Evolutionary conservation across 352 stramenopile genomes (phyloP).

Genomic region (Peronospora farinosa): DNA sequence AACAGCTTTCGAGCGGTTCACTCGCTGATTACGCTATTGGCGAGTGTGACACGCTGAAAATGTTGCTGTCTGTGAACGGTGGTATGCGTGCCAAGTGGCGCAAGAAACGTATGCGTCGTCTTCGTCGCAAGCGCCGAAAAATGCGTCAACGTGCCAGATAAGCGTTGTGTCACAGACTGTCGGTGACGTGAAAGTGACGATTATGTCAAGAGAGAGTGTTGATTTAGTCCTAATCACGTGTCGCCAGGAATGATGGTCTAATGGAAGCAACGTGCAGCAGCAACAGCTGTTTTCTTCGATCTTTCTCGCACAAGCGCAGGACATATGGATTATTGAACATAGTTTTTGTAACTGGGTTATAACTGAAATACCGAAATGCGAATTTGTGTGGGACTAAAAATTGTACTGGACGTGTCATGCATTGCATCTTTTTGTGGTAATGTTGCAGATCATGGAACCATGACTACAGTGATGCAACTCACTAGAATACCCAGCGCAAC

Average conservation of each 20-base stretch:
- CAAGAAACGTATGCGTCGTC: slow-evolving; percentile 98
- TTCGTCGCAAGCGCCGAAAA: slow-evolving; percentile 97
- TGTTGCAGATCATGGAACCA: background rate
- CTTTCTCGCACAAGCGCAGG: slow-evolving; percentile 2
- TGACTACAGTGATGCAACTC: too few species aligned
- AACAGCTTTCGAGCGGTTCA: slow-evolving; percentile 71
- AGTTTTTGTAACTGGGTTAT: slow-evolving; percentile 3
- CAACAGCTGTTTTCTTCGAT: slow-evolving; percentile 17
- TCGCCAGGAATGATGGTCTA: slow-evolving; percentile 3
- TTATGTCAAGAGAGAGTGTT: background rate
- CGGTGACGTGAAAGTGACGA: slow-evolving; percentile 1
- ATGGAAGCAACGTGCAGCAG: slow-evolving; percentile 4
- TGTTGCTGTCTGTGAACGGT: slow-evolving; percentile 87
- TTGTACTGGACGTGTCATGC: too few species aligned
- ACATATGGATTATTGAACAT: background rate
- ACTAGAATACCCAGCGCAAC: too few species aligned
- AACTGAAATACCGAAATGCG: slow-evolving; percentile 21
- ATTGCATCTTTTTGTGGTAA: background rate
- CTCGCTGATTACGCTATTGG: slow-evolving; percentile 89
- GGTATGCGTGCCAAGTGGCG: slow-evolving; percentile 96
- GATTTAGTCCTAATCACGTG: background rate
- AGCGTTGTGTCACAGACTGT: slow-evolving; percentile 33
- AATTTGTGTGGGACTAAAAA: slow-evolving; percentile 3
- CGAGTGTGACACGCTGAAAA: slow-evolving; percentile 89
- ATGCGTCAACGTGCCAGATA: slow-evolving; percentile 99